phyloP scores from a whole-genome alignment of 495 filamentous ascomycete species.

The Aspergillus bridgeri region DNA sequence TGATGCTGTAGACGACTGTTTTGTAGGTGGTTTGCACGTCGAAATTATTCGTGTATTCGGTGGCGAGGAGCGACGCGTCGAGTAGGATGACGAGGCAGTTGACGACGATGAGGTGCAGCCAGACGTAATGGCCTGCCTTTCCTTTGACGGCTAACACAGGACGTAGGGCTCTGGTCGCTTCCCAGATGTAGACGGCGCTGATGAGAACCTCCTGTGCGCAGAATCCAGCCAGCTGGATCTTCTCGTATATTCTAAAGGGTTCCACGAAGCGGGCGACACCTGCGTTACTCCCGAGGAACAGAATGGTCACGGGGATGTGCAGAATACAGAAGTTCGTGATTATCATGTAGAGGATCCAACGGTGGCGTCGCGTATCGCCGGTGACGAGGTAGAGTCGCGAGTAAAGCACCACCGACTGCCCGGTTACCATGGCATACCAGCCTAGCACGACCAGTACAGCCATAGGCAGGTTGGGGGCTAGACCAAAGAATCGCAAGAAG shows the following conservation, averaged over 20 bases:
- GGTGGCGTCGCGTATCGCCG: slow-evolving; percentile 13
- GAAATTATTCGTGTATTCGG: slow-evolving; percentile 37
- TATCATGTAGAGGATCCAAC: slow-evolving; percentile 34
- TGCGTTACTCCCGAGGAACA: slow-evolving; percentile 29
- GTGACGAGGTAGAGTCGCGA: slow-evolving; percentile 40
- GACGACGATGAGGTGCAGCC: slow-evolving; percentile 42
- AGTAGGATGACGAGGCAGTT: slow-evolving; percentile 39
- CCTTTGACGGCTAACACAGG: slow-evolving; percentile 27
- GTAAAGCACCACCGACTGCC: slow-evolving; percentile 38
- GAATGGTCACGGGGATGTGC: slow-evolving; percentile 31
- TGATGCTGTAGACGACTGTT: slow-evolving; percentile 46
- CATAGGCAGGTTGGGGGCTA: slow-evolving; percentile 23
- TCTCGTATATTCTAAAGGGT: slow-evolving; percentile 41
- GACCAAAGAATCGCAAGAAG: slow-evolving; percentile 31
- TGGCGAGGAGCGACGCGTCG: slow-evolving; percentile 31
- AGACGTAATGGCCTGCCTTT: slow-evolving; percentile 27
- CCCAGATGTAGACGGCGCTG: slow-evolving; percentile 47
- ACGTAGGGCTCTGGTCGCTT: slow-evolving; percentile 32
- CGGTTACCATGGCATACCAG: slow-evolving; percentile 36
- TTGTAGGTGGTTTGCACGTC: slow-evolving; percentile 44
- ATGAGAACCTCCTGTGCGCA: slow-evolving; percentile 46
- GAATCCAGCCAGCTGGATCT: slow-evolving; percentile 39
- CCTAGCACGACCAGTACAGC: slow-evolving; percentile 28
- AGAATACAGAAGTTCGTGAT: slow-evolving; percentile 26
- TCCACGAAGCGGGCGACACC: slow-evolving; percentile 15